phyloP scores from a whole-genome alignment of 805 yeast species.

The Kodamaea nitidulidarum region DNA sequence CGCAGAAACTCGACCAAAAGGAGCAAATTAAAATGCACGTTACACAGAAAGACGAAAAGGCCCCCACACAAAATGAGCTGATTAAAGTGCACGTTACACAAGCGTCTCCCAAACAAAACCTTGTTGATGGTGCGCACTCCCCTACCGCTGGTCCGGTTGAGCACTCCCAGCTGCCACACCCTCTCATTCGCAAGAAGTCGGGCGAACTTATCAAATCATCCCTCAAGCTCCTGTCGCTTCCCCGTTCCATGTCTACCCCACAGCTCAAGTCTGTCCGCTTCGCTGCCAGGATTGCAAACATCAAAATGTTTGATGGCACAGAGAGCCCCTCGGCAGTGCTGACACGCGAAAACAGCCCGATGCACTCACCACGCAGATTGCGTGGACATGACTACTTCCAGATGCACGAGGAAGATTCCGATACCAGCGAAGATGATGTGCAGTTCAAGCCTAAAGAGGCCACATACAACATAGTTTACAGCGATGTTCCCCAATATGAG shows the following conservation, averaged over 20 bases:
- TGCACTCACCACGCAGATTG: slow-evolving; percentile 25
- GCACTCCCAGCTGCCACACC: slow-evolving; percentile 4
- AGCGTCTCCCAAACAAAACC: too few relatives aligned
- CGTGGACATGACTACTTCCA: slow-evolving; percentile 24
- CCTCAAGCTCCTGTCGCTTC: slow-evolving; percentile 19
- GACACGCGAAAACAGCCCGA: slow-evolving; percentile 47
- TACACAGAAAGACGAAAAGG: slow-evolving; percentile 2
- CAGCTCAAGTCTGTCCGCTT: slow-evolving; percentile 56
- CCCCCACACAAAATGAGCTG: too few relatives aligned
- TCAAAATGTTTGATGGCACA: slow-evolving; percentile 59
- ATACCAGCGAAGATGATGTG: slow-evolving; percentile 22
- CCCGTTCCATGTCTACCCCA: slow-evolving; percentile 27
- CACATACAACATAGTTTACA: slow-evolving; percentile 11
- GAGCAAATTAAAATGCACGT: too few relatives aligned
- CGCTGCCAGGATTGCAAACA: slow-evolving; percentile 55
- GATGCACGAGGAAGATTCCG: slow-evolving; percentile 19
- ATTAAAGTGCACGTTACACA: too few relatives aligned
- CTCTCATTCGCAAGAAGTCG: slow-evolving; percentile 14
- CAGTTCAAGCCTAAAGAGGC: slow-evolving; percentile 3
- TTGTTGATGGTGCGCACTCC: too few relatives aligned
- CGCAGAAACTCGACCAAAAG: too few relatives aligned
- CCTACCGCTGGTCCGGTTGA: not conserved
- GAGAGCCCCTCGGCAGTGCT: slow-evolving; percentile 66
- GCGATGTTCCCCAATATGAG: slow-evolving; percentile 13
- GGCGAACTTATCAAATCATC: slow-evolving; percentile 25